Conservation (phyloP, 2,329 filamentous ascomycete genomes). For the Tolypocladium ophioglossoides region DNA sequence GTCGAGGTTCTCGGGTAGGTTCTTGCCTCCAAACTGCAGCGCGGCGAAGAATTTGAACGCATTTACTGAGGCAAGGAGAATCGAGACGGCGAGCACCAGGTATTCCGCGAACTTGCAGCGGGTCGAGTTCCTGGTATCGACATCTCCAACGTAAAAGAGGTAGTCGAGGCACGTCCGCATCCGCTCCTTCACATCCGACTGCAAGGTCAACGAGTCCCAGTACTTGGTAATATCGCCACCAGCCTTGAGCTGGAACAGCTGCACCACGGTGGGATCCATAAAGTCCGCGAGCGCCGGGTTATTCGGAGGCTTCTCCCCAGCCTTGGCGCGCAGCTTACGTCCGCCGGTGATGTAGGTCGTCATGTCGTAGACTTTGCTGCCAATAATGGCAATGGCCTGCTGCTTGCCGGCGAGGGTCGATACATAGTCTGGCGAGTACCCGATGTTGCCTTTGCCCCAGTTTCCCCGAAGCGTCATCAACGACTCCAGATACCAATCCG, state of each 20-base stretch:
- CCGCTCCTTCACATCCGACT: slow-evolving; percentile 41
- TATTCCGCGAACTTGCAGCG: slow-evolving; percentile 84
- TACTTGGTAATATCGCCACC: slow-evolving; percentile 75
- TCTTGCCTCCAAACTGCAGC: slow-evolving; percentile 86
- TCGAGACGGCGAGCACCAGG: slow-evolving; percentile 75
- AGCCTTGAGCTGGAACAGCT: slow-evolving; percentile 65
- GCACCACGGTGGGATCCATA: slow-evolving; percentile 64
- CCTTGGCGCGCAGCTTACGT: slow-evolving; percentile 47
- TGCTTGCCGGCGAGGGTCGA: slow-evolving; percentile 53
- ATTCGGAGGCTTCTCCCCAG: slow-evolving; percentile 37
- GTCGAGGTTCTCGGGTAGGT: slow-evolving; percentile 87
- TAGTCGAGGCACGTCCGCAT: slow-evolving; percentile 87
- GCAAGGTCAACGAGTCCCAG: slow-evolving; percentile 62
- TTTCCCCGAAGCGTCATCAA: slow-evolving; percentile 66
- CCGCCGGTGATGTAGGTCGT: slow-evolving; percentile 74
- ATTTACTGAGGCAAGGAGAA: slow-evolving; percentile 71
- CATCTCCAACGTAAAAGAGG: slow-evolving; percentile 83
- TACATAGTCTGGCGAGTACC: slow-evolving; percentile 72
- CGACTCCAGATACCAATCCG: slow-evolving; percentile 88
- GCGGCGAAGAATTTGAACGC: slow-evolving; percentile 95
- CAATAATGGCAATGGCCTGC: slow-evolving; percentile 66
- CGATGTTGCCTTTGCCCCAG: slow-evolving; percentile 80
- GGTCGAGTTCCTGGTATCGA: slow-evolving; percentile 81
- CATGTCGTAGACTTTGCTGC: slow-evolving; percentile 77
- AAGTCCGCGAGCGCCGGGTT: slow-evolving; percentile 55